Base-by-base conservation (phyloP, 176 grass and related monocot species). In the Bromus sterilis region DNA sequence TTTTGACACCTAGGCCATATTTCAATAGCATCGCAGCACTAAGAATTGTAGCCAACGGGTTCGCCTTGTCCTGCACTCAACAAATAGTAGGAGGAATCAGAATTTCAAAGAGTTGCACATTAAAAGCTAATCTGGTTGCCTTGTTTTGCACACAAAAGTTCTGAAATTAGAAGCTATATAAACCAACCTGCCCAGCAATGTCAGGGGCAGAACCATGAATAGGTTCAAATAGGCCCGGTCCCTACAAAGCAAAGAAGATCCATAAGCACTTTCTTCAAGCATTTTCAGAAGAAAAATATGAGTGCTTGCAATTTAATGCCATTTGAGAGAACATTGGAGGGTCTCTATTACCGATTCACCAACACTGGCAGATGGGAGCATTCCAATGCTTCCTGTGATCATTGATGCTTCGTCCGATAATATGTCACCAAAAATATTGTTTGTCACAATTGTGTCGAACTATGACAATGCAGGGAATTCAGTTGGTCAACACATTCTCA, bases 371-470 rank as follows among this genome's bases (percentile, higher is more conserved):
- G 96, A 99, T 70, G 96, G 83, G 71, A 99, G 96, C 93, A 99
- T 99, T 51, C 96, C 96, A 31, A 99, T 99, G 49, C 96, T 99
- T 88, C 96, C 91, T n/a, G 93, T 99, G 64, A 99, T 85, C 93
- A 95, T 99, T 72, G 96, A 99, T 78, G 96, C 96, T 84, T 95
- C 96, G 39, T 99, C 91, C 55, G 96, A 99, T 36, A 99, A 71
- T 77, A 95, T 99, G 77, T 99, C 96, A 74, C 96, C 96, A 65
- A 88, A 95, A 77, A 89, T 99, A 65, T 99, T 99, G 76, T 95
- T 95, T 59, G 93, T 95, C 18, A 99, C 84, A 83, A 95, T 98
- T 40, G 93, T 95, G 66, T 98, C 93, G 49, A 98, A 95, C 96
- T 98, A 87, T 49, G 3, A 75, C 1, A 20, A 44, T 78, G 63